Base-by-base conservation (phyloP, 2,329 filamentous ascomycete genomes). In the Penicillium hordei region DNA sequence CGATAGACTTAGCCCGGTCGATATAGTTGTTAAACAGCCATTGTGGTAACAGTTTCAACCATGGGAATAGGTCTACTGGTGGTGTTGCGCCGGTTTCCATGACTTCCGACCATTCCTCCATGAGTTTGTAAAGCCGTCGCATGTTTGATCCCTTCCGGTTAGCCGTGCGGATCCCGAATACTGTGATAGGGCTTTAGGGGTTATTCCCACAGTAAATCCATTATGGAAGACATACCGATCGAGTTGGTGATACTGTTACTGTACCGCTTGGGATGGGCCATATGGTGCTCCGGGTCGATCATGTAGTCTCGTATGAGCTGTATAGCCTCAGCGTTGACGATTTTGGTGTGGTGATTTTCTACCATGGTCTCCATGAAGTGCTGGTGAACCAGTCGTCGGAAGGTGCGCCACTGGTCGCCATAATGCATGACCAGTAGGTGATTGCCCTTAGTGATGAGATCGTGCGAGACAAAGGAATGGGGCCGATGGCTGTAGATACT, bases 281-380 rank as follows among this genome's bases (percentile, higher is more conserved):
- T 81, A 45, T 77, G 73, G 19, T 78, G 58, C 27, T 75, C 70
- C 0, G 80, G 79, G 0, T 67, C 54, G 0, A 70, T 39, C 17
- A 79, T 58, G 58, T 78, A 78, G 60, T 83, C 81, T 7, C 70
- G 64, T 4, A 82, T 57, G 70, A 83, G 75, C 64, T 83, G 80
- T 3, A 69, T 68, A 0, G 76, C 76, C 63, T 84, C 82, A 1
- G 81, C 81, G 53, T 83, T 71, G 42, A 77, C 71, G 0, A 83
- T 52, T 1, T 68, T 72, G 27, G 43, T 45, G 12, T 45, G 43
- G 1, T 45, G n/a, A 12, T 0, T 31, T 31, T 31, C 27, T 10
- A 45, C 43, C 27, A 45, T 50, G 13, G 68, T 70, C 63, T 82
- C 80, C 64, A 74, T 81, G 48, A 81, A 74, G 55, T 75, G 69